A percentile compares a stretch with the other conserved stretches of the same genome.
These are phyloP conservation scores for Lentinula aciculospora DNA, from an alignment of 768 basidiomycete genomes.

Conservation along the genomic window DNA sequence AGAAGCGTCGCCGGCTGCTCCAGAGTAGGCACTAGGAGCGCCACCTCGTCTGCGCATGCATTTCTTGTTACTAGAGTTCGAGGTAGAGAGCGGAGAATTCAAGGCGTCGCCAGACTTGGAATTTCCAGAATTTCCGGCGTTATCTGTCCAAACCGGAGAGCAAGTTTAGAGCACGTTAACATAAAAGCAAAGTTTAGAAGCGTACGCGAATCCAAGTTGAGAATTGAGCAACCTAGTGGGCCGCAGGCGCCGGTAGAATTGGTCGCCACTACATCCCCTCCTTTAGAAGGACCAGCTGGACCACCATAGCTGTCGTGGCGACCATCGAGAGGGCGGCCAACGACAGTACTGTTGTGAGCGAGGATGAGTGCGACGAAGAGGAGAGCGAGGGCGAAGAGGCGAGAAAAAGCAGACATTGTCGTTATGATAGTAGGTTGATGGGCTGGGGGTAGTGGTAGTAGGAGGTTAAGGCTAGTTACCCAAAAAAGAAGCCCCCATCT, in stretches of 20 bases:
- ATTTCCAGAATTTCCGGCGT: background rate
- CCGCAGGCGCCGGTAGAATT: background rate
- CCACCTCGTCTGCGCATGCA: background rate
- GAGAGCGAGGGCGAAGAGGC: background rate
- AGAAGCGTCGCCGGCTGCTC: background rate
- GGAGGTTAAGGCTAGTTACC: conserved; percentile 8
- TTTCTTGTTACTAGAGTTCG: too few species aligned
- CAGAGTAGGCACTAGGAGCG: background rate
- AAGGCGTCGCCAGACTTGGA: background rate
- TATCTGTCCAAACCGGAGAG: background rate
- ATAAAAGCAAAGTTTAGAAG: background rate
- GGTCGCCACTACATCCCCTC: background rate
- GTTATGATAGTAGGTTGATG: conserved; percentile 12
- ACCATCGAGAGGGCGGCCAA: background rate
- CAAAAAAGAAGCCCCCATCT: background rate
- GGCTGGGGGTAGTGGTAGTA: conserved; percentile 17
- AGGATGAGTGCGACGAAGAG: background rate
- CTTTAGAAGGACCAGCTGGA: background rate
- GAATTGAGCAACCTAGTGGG: background rate
- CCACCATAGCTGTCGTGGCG: background rate
- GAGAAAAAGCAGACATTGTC: background rate
- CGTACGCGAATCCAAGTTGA: conserved; percentile 20
- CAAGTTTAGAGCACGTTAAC: background rate
- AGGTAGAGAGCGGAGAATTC: too few species aligned
- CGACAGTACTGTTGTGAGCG: background rate